Evolutionary conservation across 1,139 yeast species (phyloP).

Genomic region (Pichia sp.): DNA sequence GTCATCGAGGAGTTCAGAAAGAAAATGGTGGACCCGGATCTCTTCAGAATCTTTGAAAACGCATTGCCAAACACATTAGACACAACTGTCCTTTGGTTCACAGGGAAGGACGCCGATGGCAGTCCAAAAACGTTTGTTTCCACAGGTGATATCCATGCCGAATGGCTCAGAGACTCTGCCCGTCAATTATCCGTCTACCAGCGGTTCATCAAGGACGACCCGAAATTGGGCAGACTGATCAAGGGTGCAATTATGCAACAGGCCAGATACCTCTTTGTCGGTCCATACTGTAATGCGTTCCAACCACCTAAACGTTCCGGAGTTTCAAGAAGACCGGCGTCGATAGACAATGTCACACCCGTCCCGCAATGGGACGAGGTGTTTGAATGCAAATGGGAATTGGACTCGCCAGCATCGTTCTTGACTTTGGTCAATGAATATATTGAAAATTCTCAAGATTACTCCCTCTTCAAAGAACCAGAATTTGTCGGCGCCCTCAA

Average conservation of each 20-base stretch:
- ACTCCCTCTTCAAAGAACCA: constrained; percentile 48
- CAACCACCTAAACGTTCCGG: constrained; percentile 75
- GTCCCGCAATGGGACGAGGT: constrained; percentile 67
- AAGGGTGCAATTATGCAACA: constrained; percentile 83
- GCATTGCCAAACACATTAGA: constrained; percentile 87
- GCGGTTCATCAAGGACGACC: constrained; percentile 54
- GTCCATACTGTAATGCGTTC: constrained; percentile 90
- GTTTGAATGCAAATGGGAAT: constrained; percentile 88
- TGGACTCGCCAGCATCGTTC: constrained; percentile 84
- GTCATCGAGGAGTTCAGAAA: constrained; percentile 52
- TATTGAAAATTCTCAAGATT: constrained; percentile 50
- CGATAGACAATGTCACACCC: constrained; percentile 67
- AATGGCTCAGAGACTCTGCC: constrained; percentile 86
- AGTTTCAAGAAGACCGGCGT: constrained; percentile 51
- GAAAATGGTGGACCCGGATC: constrained; percentile 57
- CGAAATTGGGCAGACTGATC: constrained; percentile 49
- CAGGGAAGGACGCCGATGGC: constrained; percentile 17
- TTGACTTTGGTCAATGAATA: constrained; percentile 74
- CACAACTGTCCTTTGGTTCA: constrained; percentile 81
- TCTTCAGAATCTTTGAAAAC: constrained; percentile 76
- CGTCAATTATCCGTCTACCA: constrained; percentile 79
- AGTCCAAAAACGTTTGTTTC: constrained; percentile 64
- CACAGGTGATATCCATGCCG: constrained; percentile 91
- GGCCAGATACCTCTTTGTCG: constrained; percentile 54
- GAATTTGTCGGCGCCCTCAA: constrained; percentile 63